A percentile compares a stretch with the other conserved stretches of the same genome.
Evolutionary conservation across 805 yeast species (phyloP).

Genomic region (Wickerhamia fluorescens): DNA sequence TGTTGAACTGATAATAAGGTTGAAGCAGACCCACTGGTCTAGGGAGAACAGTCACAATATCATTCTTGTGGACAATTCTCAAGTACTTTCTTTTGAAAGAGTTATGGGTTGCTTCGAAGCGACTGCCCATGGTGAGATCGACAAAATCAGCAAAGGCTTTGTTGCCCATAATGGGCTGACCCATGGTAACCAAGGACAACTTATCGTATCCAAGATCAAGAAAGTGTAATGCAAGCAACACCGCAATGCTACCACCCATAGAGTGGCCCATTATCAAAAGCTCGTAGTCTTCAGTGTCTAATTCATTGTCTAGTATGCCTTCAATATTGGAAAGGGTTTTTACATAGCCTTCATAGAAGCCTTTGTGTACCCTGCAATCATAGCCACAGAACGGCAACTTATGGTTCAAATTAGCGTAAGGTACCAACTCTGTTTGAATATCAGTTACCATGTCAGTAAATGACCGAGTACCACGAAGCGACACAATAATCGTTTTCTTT

Average conservation of each 20-base stretch:
- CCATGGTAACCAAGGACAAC: conserved; percentile 33
- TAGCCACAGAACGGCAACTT: conserved; percentile 21
- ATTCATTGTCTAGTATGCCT: conserved; percentile 11
- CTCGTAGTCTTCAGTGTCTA: conserved; percentile 9
- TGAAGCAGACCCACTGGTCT: conserved; percentile 9
- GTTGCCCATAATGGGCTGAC: conserved; percentile 40
- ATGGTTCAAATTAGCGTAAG: conserved; percentile 16
- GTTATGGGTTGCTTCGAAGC: conserved; percentile 11
- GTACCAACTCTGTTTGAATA: conserved; percentile 28
- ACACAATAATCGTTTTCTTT: conserved; percentile 22
- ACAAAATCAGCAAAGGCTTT: conserved; percentile 29
- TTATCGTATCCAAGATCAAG: conserved; percentile 27
- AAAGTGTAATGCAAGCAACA: conserved; percentile 29
- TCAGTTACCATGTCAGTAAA: conserved; percentile 33
- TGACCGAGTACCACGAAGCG: conserved; percentile 39
- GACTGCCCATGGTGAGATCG: conserved; percentile 26
- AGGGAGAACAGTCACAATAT: conserved; percentile 25
- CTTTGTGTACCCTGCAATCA: conserved; percentile 33
- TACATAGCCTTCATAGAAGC: conserved; percentile 19
- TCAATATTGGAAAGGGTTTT: conserved; percentile 22
- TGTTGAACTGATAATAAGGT: conserved; percentile 26
- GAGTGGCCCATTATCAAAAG: conserved; percentile 21
- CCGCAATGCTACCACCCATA: conserved; percentile 36
- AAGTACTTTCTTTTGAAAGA: conserved; percentile 12
- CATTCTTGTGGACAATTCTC: conserved; percentile 21